These are phyloP conservation scores for Eucalyptus polybractea DNA, from an alignment of 345 rosid species.

Conservation along the genomic window DNA sequence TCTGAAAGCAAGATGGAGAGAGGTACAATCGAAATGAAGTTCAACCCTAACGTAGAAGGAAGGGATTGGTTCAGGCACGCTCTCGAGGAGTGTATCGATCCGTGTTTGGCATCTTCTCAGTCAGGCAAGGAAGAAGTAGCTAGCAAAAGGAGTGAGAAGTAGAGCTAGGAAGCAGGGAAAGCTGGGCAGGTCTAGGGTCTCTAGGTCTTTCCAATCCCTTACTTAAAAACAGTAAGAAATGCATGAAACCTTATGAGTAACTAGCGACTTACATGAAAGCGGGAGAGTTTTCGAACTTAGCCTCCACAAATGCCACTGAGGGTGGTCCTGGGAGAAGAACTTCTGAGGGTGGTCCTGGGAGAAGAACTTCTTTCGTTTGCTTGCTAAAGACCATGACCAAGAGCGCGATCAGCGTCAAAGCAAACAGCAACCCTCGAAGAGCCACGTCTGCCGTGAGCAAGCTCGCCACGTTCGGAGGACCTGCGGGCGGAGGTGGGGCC, in stretches of 20 bases:
- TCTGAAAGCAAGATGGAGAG: not conserved
- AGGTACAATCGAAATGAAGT: not conserved
- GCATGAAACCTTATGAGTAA: not conserved
- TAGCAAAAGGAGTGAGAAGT: too few relatives aligned
- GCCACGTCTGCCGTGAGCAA: not conserved
- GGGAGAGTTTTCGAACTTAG: constrained; percentile 22
- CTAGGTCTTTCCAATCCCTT: too few relatives aligned
- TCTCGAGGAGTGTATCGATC: too few relatives aligned
- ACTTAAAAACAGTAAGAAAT: not conserved
- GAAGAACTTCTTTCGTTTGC: constrained; percentile 1
- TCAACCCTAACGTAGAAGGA: too few relatives aligned
- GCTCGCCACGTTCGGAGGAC: not conserved
- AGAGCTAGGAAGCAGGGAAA: too few relatives aligned
- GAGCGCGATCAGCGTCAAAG: constrained; percentile 3
- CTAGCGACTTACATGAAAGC: constrained; percentile 17
- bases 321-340: not conserved
- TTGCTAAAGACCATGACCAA: constrained; percentile 16
- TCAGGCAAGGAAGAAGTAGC: too few relatives aligned
- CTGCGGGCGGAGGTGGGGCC: not conserved
- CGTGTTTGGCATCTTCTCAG: too few relatives aligned
- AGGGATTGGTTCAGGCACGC: accelerated
- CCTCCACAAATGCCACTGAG: not conserved
- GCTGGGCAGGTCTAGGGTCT: too few relatives aligned
- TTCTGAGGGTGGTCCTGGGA: not conserved
- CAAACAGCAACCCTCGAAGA: constrained; percentile 23